These are phyloP conservation scores for Ensete ventricosum DNA, from an alignment of 176 grass and related monocot genomes.

Conservation along the genomic window DNA sequence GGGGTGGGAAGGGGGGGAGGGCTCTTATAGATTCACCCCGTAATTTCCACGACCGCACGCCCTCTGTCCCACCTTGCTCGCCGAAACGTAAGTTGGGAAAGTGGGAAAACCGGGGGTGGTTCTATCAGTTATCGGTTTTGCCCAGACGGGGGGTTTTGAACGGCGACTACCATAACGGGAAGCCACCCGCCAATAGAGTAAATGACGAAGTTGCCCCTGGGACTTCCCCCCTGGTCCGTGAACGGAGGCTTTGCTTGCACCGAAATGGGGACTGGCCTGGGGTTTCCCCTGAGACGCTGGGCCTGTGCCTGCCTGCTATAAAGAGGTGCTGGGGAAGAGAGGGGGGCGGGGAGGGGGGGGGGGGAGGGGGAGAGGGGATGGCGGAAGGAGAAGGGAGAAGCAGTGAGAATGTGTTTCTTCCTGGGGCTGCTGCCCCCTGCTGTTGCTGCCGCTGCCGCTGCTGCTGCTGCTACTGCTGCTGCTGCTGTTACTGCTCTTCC, in stretches of 20 bases:
- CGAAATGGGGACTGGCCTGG: background rate
- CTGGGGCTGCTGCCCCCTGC: background rate
- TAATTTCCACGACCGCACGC: background rate
- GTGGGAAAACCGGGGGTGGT: background rate
- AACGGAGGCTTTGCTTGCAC: background rate
- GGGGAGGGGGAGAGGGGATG: background rate
- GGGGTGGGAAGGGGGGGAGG: background rate
- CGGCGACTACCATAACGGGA: background rate
- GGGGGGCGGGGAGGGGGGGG: background rate
- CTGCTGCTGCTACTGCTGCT: background rate
- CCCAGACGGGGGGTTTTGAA: background rate
- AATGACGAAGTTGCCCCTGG: background rate
- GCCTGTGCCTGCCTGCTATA: conserved; percentile 7
- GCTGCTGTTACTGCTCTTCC: background rate
- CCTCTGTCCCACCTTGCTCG: background rate
- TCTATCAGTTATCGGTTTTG: background rate
- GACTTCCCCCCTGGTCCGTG: background rate
- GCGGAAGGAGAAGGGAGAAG: background rate
- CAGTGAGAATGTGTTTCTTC: background rate
- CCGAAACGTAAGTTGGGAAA: no score
- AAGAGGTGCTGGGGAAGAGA: background rate
- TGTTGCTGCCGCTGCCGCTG: background rate
- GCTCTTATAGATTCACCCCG: background rate
- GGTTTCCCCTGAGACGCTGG: background rate
- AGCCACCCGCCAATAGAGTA: background rate